Evolutionary conservation across 495 filamentous ascomycete species (phyloP).

Genomic region (Neurospora cerealis): DNA sequence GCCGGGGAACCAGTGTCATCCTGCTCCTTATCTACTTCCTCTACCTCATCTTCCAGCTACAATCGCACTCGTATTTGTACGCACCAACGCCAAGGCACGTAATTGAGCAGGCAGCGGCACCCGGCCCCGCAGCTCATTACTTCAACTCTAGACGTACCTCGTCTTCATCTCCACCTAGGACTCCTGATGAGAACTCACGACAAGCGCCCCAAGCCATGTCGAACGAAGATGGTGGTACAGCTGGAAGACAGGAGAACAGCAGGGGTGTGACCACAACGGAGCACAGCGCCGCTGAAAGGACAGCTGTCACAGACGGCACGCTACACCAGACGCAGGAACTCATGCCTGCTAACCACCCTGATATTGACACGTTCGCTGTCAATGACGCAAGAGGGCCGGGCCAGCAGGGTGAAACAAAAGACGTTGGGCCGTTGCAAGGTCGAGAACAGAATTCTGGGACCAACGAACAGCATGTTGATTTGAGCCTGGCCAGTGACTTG

Average conservation of each 20-base stretch:
- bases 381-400: neutral
- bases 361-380: neutral
- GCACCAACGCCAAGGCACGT: conserved; percentile 77
- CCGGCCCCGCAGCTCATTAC: conserved; percentile 67
- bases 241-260: neutral
- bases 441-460: neutral
- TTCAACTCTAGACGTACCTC: conserved; percentile 38
- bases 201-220: neutral
- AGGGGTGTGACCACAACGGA: neutral
- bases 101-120: conserved; percentile 78
- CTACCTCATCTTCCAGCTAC: conserved; percentile 82
- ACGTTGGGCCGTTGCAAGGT: neutral
- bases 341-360: neutral
- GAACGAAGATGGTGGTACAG: neutral
- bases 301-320: neutral
- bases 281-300: neutral
- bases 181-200: conserved; percentile 18
- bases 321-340: neutral
- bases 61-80: conserved; percentile 84
- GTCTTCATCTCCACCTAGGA: conserved; percentile 50
- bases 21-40: conserved; percentile 71
- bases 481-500: conserved; percentile 19
- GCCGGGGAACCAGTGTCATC: conserved; percentile 77
- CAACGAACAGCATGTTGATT: conserved; percentile 23
- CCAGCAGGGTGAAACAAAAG: neutral